These are phyloP conservation scores for Acanthamoeba royreba DNA, from an alignment of 208 protist species.

Conservation along the genomic window DNA sequence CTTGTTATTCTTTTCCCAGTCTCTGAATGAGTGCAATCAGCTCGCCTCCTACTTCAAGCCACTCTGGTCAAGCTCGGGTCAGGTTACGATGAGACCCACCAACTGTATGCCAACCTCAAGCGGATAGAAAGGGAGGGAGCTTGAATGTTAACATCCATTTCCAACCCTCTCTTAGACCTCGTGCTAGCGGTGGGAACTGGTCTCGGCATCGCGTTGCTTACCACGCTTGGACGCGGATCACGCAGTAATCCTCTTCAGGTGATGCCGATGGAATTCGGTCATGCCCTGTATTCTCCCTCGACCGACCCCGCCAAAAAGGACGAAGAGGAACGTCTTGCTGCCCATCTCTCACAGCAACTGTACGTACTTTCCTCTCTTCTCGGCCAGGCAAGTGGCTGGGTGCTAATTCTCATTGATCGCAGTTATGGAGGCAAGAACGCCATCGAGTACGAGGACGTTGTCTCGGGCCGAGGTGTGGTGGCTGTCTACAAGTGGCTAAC, in stretches of 20 bases:
- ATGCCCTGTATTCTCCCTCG: neutral
- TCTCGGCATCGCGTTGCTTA: neutral
- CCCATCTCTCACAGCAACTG: neutral
- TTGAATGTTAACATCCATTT: neutral
- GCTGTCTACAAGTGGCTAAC: constrained; percentile 22
- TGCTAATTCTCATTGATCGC: neutral
- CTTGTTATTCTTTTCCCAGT: too few relatives aligned
- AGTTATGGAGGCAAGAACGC: constrained; percentile 1
- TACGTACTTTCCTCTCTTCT: too few relatives aligned
- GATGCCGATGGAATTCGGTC: constrained; percentile 30
- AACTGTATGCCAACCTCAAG: neutral
- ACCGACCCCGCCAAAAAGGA: neutral
- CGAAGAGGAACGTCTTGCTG: neutral
- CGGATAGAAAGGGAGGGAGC: neutral
- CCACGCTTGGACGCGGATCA: neutral
- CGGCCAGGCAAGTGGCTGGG: too few relatives aligned
- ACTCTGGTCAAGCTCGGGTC: neutral
- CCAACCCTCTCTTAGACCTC: neutral
- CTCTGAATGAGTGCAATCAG: neutral
- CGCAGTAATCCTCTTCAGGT: neutral
- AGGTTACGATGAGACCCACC: neutral
- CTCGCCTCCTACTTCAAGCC: neutral
- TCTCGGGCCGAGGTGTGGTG: neutral
- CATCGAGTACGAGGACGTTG: constrained; percentile 47
- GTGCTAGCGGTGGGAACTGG: neutral